Evolutionary conservation across 75 land plant genomes (phyloP).

Genomic region (Picea sitchensis): DNA sequence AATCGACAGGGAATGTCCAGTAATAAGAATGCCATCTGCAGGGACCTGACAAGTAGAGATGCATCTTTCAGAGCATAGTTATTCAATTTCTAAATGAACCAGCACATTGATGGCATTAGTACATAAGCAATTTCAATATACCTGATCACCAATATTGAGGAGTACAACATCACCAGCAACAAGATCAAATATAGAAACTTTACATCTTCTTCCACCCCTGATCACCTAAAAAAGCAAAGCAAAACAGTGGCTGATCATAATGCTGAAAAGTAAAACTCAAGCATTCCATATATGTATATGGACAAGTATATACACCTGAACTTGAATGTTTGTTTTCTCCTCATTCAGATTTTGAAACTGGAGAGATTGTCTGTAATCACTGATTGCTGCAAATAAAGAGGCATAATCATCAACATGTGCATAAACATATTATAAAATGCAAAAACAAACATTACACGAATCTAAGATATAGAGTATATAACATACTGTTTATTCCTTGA

Average conservation of each 20-base stretch:
- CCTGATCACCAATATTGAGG: constrained; percentile 83
- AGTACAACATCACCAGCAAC: constrained; percentile 85
- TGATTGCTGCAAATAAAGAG: constrained; percentile 33
- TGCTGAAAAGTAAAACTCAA: too few relatives aligned
- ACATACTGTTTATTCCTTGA: too few relatives aligned
- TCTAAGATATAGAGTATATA: too few relatives aligned
- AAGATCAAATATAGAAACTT: constrained; percentile 72
- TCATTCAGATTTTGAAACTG: constrained; percentile 74
- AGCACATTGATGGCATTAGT: not conserved
- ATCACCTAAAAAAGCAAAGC: constrained; percentile 36
- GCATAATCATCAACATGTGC: too few relatives aligned
- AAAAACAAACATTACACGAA: too few relatives aligned
- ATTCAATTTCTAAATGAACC: not conserved
- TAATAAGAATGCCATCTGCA: constrained; percentile 71
- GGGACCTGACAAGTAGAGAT: constrained; percentile 44
- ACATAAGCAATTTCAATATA: constrained; percentile 7
- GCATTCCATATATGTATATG: too few relatives aligned
- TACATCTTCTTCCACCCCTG: constrained; percentile 65
- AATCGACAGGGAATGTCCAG: constrained; percentile 63
- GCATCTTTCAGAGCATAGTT: not conserved
- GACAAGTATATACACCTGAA: constrained; percentile 40
- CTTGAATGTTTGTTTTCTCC: constrained; percentile 68
- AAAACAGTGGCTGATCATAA: not conserved
- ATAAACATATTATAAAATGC: too few relatives aligned
- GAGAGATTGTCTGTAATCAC: constrained; percentile 78